phyloP scores from a whole-genome alignment of 345 rosid genomes.

The Passiflora organensis region DNA sequence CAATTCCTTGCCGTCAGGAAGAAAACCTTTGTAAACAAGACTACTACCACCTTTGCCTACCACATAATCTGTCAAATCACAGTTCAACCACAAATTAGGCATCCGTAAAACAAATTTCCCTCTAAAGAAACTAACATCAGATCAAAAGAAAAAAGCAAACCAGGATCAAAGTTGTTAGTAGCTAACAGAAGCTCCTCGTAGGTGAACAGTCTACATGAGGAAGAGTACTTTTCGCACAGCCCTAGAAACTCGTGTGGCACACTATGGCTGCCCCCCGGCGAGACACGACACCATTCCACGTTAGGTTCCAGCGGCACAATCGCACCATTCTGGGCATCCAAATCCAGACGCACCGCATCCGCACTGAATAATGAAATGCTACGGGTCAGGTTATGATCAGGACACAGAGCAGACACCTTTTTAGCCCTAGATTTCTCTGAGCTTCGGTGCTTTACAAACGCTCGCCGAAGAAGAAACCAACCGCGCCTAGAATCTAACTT shows the following conservation, averaged over 20 bases:
- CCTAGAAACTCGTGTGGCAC: conserved; percentile 59
- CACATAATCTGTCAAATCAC: conserved; percentile 58
- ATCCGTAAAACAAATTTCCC: not conserved
- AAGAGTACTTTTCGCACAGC: conserved; percentile 61
- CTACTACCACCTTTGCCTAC: conserved; percentile 96
- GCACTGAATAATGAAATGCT: not conserved
- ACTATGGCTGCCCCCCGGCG: conserved; percentile 29
- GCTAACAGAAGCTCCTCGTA: conserved; percentile 67
- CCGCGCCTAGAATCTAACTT: conserved; percentile 32
- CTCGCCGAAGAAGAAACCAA: conserved; percentile 55
- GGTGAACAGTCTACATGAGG: conserved; percentile 75
- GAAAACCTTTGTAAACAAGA: conserved; percentile 73
- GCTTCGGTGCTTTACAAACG: conserved; percentile 27
- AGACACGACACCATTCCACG: conserved; percentile 35
- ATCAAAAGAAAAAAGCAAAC: conserved; percentile 32
- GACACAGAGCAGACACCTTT: conserved; percentile 48
- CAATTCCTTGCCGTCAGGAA: conserved; percentile 82
- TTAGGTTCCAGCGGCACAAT: conserved; percentile 41
- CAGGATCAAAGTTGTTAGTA: conserved; percentile 57
- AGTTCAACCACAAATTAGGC: conserved; percentile 7
- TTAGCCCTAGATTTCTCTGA: conserved; percentile 45
- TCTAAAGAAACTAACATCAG: not conserved
- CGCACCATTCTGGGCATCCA: conserved; percentile 54
- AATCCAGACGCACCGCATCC: conserved; percentile 30
- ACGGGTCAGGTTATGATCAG: conserved; percentile 48